A percentile compares a stretch with the other conserved stretches of the same genome.
These are phyloP conservation scores for Aspergillus caelatus DNA, from an alignment of 2,329 filamentous ascomycete genomes.

Conservation along the genomic window DNA sequence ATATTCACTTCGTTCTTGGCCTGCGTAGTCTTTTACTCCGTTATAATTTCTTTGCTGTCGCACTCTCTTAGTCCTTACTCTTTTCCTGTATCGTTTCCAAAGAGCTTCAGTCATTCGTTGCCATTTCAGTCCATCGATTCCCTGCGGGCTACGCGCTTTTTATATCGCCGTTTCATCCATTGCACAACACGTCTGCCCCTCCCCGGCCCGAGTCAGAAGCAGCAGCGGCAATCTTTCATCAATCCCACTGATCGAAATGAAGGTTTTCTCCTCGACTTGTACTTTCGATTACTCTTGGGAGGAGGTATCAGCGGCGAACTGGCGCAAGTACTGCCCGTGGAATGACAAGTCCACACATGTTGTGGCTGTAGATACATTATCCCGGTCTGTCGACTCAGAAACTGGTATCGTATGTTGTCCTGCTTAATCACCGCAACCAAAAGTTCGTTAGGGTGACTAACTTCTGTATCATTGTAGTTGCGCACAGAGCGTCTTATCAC, in stretches of 20 bases:
- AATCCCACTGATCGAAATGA: constrained; percentile 62
- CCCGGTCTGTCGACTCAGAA: constrained; percentile 64
- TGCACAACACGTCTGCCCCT: background rate
- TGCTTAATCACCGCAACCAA: background rate
- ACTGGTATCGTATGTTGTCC: constrained; percentile 65
- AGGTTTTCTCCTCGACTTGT: constrained; percentile 88
- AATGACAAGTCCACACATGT: constrained; percentile 99
- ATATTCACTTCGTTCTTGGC: background rate
- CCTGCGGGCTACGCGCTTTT: background rate
- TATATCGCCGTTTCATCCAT: background rate
- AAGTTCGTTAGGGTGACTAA: constrained; percentile 15
- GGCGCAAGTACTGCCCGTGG: constrained; percentile 98
- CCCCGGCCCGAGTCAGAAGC: background rate
- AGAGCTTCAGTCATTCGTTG: background rate
- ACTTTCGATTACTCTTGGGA: constrained; percentile 99
- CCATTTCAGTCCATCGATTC: too few species aligned
- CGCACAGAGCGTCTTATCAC: constrained; percentile 69
- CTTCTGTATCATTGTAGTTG: constrained; percentile 48
- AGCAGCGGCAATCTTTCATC: constrained; percentile 7
- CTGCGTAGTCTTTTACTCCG: background rate
- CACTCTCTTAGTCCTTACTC: background rate
- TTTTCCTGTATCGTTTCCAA: background rate
- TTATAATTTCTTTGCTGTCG: background rate
- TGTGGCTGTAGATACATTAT: constrained; percentile 89
- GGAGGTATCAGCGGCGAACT: constrained; percentile 95